Base-by-base conservation (phyloP, 164 flowering plant species). In the Aristolochia californica region DNA sequence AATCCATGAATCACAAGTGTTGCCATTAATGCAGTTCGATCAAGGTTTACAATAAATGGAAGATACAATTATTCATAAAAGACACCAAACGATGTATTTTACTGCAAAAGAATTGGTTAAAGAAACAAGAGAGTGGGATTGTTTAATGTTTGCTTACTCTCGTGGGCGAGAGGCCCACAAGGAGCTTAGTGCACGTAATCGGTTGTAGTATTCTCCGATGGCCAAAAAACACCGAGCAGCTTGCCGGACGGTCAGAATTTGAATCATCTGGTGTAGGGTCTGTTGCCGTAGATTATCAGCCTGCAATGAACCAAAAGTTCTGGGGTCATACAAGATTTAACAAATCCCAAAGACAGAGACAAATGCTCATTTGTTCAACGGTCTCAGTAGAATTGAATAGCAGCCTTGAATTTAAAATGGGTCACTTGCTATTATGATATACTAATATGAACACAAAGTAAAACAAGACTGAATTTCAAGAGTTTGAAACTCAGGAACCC, bases 281-380 rank as follows among this genome's bases (percentile, higher is more conserved):
- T 94, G 93, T 60, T 90, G 97, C 68, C 99, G 80, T 68, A 94
- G 74, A 71, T 84, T 88, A 75, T 94, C 99, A 69, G 95, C 99
- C 99, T 91, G 57, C 49, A 58, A 22, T 23, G 23, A 20, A 50
- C 13, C 7, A 34, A 20, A 22, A 50, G 54, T 14, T 49, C 34
- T 16, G 27, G 14, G 13, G 54, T 22, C 26, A 12, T 20, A n/a
- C 14, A 49, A 11, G 26, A 50, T 20, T 20, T 5, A 49, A 20
- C 24, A 20, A 49, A 49, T 13, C 23, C 22, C 40, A 18, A 48
- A 60, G 57, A 58, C 43, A 58, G 17, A 17, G 59, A 54, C 57
- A 62, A n/a, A 34, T 26, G 45, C 49, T 24, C 30, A 38, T 45
- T 53, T 51, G 27, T 66, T 53, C 23, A 48, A 25, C 54, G 54